phyloP scores from a whole-genome alignment of 2,329 filamentous ascomycete species.

The Lecanicillium sp. region DNA sequence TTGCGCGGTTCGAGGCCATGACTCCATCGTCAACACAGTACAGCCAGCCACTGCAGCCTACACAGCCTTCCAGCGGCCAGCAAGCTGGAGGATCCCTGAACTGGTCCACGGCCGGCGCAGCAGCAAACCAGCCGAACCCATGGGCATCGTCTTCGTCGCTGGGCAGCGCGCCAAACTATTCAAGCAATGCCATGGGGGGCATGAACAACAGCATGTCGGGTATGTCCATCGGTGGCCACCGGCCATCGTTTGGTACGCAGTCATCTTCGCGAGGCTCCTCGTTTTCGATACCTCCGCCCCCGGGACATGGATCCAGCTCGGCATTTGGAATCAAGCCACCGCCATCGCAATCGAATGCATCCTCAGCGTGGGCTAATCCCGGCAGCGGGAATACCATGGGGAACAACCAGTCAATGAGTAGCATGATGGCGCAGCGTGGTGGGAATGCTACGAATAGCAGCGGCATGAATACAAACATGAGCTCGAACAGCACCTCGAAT shows the following conservation, averaged over 20 bases:
- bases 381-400: conserved; percentile 8
- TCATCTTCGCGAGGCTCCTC: conserved; percentile 31
- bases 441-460: conserved; percentile 11
- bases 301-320: conserved; percentile 20
- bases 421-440: conserved; percentile 14
- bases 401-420: not conserved
- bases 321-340: conserved; percentile 41
- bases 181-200: conserved; percentile 19
- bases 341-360: conserved; percentile 20
- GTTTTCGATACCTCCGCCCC: conserved; percentile 52
- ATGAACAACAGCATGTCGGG: conserved; percentile 29
- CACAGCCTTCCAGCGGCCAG: conserved; percentile 16
- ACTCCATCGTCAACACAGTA: conserved; percentile 55
- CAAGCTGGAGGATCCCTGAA: conserved; percentile 35
- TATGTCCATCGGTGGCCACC: conserved; percentile 39
- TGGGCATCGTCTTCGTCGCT: conserved; percentile 37
- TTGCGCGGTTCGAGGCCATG: conserved; percentile 46
- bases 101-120: conserved; percentile 34
- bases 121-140: conserved; percentile 33
- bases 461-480: conserved; percentile 16
- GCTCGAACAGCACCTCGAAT: conserved; percentile 15
- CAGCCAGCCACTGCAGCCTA: conserved; percentile 51
- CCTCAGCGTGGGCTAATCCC: conserved; percentile 13
- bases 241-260: conserved; percentile 21
- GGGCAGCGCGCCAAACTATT: conserved; percentile 22